These are phyloP conservation scores for Penicillium roqueforti DNA, from an alignment of 495 filamentous ascomycete genomes.

Conservation along the genomic window DNA sequence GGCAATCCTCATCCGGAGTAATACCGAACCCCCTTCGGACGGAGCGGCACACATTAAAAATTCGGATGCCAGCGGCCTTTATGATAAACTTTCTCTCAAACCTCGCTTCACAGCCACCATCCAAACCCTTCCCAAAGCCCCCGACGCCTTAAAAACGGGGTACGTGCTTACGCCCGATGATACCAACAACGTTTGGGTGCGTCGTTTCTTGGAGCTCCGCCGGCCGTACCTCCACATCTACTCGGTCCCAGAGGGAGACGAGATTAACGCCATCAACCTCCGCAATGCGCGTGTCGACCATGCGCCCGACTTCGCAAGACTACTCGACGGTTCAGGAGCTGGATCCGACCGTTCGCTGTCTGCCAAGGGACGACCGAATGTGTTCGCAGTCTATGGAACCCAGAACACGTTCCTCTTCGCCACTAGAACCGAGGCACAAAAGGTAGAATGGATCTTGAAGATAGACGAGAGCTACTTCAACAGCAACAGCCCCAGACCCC, in stretches of 20 bases:
- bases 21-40: slow-evolving; percentile 68
- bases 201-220: slow-evolving; percentile 88
- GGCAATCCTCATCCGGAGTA: slow-evolving; percentile 67
- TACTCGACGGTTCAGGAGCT: slow-evolving; percentile 54
- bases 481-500: slow-evolving; percentile 30
- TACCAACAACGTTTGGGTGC: slow-evolving; percentile 71
- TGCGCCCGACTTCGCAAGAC: slow-evolving; percentile 75
- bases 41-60: slow-evolving; percentile 48
- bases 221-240: slow-evolving; percentile 91
- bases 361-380: slow-evolving; percentile 56
- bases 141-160: slow-evolving; percentile 72
- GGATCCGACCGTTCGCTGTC: slow-evolving; percentile 30
- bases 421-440: slow-evolving; percentile 78
- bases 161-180: slow-evolving; percentile 76
- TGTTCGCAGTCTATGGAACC: slow-evolving; percentile 90
- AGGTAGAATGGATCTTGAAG: slow-evolving; percentile 89
- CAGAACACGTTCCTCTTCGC: slow-evolving; percentile 95
- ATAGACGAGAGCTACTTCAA: slow-evolving; percentile 62
- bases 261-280: slow-evolving; percentile 82
- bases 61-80: slow-evolving; percentile 21
- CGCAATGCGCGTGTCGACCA: slow-evolving; percentile 81
- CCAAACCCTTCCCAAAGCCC: slow-evolving; percentile 66
- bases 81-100: slow-evolving; percentile 33
- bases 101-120: slow-evolving; percentile 65
- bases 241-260: slow-evolving; percentile 77